Conservation (phyloP, 371 early-diverging fungal species). For the Chytridium lagenaria region DNA sequence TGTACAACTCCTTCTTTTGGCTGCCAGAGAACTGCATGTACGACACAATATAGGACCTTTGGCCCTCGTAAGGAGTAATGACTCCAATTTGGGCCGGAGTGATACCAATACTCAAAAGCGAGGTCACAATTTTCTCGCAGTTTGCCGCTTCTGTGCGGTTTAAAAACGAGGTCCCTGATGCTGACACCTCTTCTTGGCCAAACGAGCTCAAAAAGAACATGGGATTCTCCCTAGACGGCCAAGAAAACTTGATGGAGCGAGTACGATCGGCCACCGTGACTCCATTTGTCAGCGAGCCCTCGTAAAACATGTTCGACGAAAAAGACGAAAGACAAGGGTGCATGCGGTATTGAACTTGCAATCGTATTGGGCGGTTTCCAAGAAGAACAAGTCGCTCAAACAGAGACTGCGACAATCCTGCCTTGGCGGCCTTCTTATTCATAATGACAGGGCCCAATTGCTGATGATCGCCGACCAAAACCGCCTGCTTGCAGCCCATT, state of each 20-base stretch:
- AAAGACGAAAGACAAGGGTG: slow-evolving; percentile 97
- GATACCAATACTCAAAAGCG: slow-evolving; percentile 88
- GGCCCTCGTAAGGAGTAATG: slow-evolving; percentile 99
- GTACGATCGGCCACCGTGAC: slow-evolving; percentile 90
- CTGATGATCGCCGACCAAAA: slow-evolving; percentile 99
- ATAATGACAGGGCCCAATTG: slow-evolving; percentile 98
- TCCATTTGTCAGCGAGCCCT: slow-evolving; percentile 96
- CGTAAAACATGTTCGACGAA: slow-evolving; percentile 99
- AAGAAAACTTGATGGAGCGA: slow-evolving; percentile 91
- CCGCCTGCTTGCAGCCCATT: slow-evolving; percentile 91
- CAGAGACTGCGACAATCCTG: slow-evolving; percentile 93
- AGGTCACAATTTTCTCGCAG: slow-evolving; percentile 91
- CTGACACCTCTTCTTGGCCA: slow-evolving; percentile 95
- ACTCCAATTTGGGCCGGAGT: slow-evolving; percentile 95
- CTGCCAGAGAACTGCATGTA: slow-evolving; percentile 95
- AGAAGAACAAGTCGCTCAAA: slow-evolving; percentile 96
- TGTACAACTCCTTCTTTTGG: slow-evolving; percentile 88
- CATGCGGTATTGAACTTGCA: slow-evolving; percentile 99
- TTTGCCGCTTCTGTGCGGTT: slow-evolving; percentile 78
- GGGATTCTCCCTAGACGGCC: slow-evolving; percentile 92
- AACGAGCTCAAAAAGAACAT: slow-evolving; percentile 95
- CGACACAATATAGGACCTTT: slow-evolving; percentile 90
- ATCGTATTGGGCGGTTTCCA: slow-evolving; percentile 90
- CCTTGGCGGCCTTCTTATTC: slow-evolving; percentile 94
- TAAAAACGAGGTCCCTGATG: slow-evolving; percentile 95